These are phyloP conservation scores for Imleria badia DNA, from an alignment of 768 basidiomycete genomes.

Conservation along the genomic window DNA sequence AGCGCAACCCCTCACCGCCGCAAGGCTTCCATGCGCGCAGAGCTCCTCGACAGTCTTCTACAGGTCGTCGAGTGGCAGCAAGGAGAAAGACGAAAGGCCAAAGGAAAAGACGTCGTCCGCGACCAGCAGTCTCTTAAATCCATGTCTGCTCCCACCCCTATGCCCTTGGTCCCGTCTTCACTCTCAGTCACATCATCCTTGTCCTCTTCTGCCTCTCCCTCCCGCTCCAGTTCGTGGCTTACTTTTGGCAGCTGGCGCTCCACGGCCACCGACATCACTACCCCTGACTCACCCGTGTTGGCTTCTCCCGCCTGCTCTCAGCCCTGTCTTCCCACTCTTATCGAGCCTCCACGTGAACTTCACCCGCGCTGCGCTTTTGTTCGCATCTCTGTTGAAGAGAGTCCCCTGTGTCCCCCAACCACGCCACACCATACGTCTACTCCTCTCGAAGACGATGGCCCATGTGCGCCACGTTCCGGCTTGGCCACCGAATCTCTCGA, in stretches of 20 bases:
- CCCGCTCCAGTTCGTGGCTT: conserved; percentile 43
- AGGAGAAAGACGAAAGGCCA: conserved; percentile 36
- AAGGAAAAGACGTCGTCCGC: conserved; percentile 43
- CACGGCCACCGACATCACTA: conserved; percentile 34
- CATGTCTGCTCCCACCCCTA: conserved; percentile 14
- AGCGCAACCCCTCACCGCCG: conserved; percentile 15
- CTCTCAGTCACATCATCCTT: conserved; percentile 19
- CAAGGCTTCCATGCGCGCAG: conserved; percentile 26
- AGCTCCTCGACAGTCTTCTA: conserved; percentile 46
- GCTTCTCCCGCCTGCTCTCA: conserved; percentile 29
- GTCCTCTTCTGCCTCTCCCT: conserved; percentile 31
- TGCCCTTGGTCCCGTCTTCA: conserved; percentile 22
- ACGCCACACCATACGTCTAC: background rate
- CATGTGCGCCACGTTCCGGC: conserved; percentile 11
- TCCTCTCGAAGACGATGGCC: conserved; percentile 17
- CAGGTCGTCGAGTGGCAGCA: conserved; percentile 43
- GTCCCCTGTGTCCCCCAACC: conserved; percentile 32
- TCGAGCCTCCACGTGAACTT: conserved; percentile 34
- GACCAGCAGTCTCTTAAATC: conserved; percentile 12
- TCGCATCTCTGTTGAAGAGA: conserved; percentile 37
- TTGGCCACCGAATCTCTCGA: conserved; percentile 2
- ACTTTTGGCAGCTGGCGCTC: conserved; percentile 44
- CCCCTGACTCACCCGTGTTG: conserved; percentile 34
- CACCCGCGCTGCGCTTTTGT: conserved; percentile 36
- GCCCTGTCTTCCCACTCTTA: conserved; percentile 31